A percentile compares a stretch with the other conserved stretches of the same genome.
Evolutionary conservation across 805 yeast species (phyloP).

Genomic region (Nakazawaea populi): DNA sequence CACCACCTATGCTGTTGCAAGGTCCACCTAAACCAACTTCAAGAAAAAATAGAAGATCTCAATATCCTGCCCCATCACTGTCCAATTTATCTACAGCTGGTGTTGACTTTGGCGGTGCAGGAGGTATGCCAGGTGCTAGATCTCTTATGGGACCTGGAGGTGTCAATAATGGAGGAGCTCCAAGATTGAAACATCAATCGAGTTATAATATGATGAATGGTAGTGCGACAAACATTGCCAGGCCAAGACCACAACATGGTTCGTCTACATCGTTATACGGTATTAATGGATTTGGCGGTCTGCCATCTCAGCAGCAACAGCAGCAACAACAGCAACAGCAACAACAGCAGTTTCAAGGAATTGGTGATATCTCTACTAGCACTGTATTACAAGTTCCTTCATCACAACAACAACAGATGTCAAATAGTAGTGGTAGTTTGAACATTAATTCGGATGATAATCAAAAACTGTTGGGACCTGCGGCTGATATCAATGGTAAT

Average conservation of each 20-base stretch:
- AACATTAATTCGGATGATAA: conserved; percentile 6
- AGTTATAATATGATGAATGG: conserved; percentile 15
- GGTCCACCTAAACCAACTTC: conserved; percentile 34
- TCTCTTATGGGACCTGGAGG: background rate
- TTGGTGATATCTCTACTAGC: conserved; percentile 9
- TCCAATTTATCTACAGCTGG: background rate
- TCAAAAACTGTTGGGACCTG: conserved; percentile 12
- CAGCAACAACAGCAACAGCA: conserved; percentile 3
- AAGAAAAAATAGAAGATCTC: conserved; percentile 36
- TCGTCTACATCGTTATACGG: conserved; percentile 4
- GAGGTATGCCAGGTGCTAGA: conserved; percentile 23
- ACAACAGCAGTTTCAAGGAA: background rate
- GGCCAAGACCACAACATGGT: conserved; percentile 11
- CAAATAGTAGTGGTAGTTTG: conserved; percentile 9
- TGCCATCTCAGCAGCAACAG: background rate
- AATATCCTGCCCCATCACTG: conserved; percentile 18
- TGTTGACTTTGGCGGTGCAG: conserved; percentile 16
- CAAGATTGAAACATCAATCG: conserved; percentile 8
- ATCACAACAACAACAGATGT: conserved; percentile 9
- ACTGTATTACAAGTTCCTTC: conserved; percentile 7
- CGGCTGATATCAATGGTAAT: conserved; percentile 23
- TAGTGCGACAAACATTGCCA: conserved; percentile 11
- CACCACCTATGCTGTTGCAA: conserved; percentile 11
- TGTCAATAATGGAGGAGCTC: background rate
- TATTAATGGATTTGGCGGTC: background rate